phyloP scores from a whole-genome alignment of 345 rosid genomes.

The Dipteronia dyeriana region DNA sequence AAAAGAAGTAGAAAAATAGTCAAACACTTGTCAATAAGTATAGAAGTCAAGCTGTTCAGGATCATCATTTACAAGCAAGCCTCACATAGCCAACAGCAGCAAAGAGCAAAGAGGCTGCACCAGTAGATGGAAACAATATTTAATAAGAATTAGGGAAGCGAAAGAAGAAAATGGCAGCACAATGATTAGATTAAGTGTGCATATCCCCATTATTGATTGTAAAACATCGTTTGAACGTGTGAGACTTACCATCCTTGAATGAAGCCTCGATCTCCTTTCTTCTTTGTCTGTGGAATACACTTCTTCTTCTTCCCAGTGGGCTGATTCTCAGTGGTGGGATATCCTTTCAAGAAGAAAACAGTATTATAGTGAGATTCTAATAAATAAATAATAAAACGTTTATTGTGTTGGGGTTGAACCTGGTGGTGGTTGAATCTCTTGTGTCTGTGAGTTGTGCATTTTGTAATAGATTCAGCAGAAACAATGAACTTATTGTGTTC shows the following conservation, averaged over 20 bases:
- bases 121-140: not conserved
- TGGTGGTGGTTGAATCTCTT: conserved; percentile 28
- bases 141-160: not conserved
- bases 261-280: conserved; percentile 60
- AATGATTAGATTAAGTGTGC: not conserved
- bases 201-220: no score
- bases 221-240: not conserved
- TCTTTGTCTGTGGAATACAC: conserved; percentile 35
- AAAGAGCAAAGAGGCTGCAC: conserved; percentile 60
- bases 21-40: not conserved
- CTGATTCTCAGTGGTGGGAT: conserved; percentile 43
- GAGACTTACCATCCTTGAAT: conserved; percentile 60
- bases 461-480: not conserved
- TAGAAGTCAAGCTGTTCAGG: not conserved
- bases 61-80: conserved; percentile 41
- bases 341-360: conserved; percentile 28
- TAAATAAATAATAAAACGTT: no score
- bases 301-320: conserved; percentile 29
- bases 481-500: not conserved
- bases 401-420: conserved; percentile 22
- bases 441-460: conserved; percentile 30
- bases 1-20: not conserved
- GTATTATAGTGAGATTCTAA: conserved; percentile 15
- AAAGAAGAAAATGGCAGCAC: no score
- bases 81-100: conserved; percentile 75